Evolutionary conservation across 2,329 filamentous ascomycete species (phyloP).

Genomic region (Xylariaceae sp.): DNA sequence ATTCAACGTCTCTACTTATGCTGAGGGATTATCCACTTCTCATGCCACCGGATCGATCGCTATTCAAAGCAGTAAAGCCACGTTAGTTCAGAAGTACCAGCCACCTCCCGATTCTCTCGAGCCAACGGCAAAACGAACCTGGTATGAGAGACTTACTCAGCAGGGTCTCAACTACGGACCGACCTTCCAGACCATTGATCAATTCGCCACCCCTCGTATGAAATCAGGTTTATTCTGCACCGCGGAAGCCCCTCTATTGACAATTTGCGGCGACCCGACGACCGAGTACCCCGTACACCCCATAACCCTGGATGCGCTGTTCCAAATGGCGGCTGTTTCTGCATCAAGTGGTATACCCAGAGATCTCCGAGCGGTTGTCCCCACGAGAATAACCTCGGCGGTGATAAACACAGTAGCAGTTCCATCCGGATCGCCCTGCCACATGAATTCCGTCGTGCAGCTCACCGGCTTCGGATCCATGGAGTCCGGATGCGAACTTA

Average conservation of each 20-base stretch:
- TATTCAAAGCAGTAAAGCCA: neutral
- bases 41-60: constrained; percentile 11
- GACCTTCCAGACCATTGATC: constrained; percentile 10
- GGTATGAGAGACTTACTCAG: constrained; percentile 14
- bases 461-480: constrained; percentile 9
- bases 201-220: constrained; percentile 7
- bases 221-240: neutral
- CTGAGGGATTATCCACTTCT: neutral
- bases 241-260: constrained; percentile 10
- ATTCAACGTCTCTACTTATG: constrained; percentile 5
- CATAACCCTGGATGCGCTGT: constrained; percentile 3
- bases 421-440: neutral
- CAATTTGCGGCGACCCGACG: neutral
- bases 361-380: constrained; percentile 9
- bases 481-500: constrained; percentile 7
- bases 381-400: constrained; percentile 4
- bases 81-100: neutral
- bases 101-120: constrained; percentile 3
- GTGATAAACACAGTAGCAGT: neutral
- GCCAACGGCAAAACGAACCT: constrained; percentile 10
- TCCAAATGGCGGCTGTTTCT: constrained; percentile 2
- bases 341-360: constrained; percentile 4
- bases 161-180: constrained; percentile 14
- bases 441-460: neutral
- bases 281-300: constrained; percentile 4